These are phyloP conservation scores for Neurospora sublineolata DNA, from an alignment of 495 filamentous ascomycete species.

Conservation along the genomic window DNA sequence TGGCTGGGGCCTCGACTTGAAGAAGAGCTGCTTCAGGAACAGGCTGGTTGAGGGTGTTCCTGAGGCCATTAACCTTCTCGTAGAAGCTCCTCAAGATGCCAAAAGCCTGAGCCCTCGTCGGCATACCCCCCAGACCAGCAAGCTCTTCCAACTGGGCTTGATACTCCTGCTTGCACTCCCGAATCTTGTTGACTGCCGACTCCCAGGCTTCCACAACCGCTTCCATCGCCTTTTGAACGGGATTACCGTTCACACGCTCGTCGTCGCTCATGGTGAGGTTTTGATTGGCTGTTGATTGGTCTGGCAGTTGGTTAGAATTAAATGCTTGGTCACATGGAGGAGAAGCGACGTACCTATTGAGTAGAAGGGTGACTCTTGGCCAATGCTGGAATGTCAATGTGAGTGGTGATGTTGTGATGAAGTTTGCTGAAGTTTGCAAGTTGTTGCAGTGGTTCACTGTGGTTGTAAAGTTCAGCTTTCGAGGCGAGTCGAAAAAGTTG, in stretches of 20 bases:
- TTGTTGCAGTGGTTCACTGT: not conserved
- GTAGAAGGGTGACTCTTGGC: not conserved
- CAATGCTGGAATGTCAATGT: not conserved
- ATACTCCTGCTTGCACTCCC: not conserved
- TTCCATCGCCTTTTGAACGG: not conserved
- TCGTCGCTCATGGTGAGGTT: not conserved
- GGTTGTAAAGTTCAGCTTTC: not conserved
- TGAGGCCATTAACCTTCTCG: not conserved
- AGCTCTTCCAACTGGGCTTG: not conserved
- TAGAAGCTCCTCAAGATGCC: not conserved
- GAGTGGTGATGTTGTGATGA: not conserved
- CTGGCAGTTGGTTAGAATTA: not conserved
- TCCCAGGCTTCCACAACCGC: not conserved
- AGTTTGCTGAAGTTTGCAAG: not conserved
- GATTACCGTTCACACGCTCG: not conserved
- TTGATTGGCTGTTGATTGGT: not conserved
- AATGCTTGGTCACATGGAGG: not conserved
- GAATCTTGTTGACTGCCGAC: not conserved
- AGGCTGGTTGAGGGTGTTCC: not conserved
- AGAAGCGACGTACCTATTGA: not conserved
- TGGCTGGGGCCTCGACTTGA: not conserved
- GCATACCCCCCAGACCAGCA: not conserved
- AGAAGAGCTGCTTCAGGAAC: not conserved
- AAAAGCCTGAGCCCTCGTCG: not conserved
- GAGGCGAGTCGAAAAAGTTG: not conserved